phyloP scores from a whole-genome alignment of 2,329 filamentous ascomycete species.

The Neophaeococcomyces aloes region DNA sequence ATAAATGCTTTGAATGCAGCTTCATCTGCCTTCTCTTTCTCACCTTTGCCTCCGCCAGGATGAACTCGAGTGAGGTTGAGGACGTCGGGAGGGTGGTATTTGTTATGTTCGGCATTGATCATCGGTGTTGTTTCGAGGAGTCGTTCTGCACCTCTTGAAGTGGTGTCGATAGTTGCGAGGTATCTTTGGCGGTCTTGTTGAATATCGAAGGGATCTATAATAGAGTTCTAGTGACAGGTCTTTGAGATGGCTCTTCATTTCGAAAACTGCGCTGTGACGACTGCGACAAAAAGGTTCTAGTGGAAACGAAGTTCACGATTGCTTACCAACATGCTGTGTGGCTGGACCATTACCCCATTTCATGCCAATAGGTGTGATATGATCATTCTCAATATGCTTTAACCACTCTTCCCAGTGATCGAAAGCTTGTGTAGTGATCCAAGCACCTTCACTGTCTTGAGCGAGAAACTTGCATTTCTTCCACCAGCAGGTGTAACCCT shows the following conservation, averaged over 20 bases:
- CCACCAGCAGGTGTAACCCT: slow-evolving; percentile 25
- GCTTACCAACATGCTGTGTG: slow-evolving; percentile 47
- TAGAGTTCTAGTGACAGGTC: slow-evolving; percentile 19
- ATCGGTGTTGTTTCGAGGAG: slow-evolving; percentile 1
- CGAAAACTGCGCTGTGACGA: background rate
- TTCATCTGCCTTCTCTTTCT: slow-evolving; percentile 22
- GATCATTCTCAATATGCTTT: slow-evolving; percentile 41
- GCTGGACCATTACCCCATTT: slow-evolving; percentile 50
- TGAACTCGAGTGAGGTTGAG: slow-evolving; percentile 25
- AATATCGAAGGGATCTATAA: slow-evolving; percentile 8
- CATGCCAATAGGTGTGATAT: slow-evolving; percentile 47
- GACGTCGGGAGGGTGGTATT: slow-evolving; percentile 21
- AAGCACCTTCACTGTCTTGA: slow-evolving; percentile 22
- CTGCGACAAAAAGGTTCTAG: background rate
- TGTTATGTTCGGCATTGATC: slow-evolving; percentile 14
- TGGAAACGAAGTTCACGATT: slow-evolving; percentile 3
- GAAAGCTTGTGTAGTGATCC: slow-evolving; percentile 25
- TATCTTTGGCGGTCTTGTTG: slow-evolving; percentile 13
- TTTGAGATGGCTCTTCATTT: slow-evolving; percentile 11
- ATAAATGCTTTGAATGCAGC: slow-evolving; percentile 31
- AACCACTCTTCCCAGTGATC: slow-evolving; percentile 34
- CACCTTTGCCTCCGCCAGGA: background rate
- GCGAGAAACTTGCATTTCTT: slow-evolving; percentile 23
- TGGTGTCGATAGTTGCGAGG: background rate
- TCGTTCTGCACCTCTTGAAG: background rate